Conservation (phyloP, 768 basidiomycete genomes). For the Leccinum imitatum region DNA sequence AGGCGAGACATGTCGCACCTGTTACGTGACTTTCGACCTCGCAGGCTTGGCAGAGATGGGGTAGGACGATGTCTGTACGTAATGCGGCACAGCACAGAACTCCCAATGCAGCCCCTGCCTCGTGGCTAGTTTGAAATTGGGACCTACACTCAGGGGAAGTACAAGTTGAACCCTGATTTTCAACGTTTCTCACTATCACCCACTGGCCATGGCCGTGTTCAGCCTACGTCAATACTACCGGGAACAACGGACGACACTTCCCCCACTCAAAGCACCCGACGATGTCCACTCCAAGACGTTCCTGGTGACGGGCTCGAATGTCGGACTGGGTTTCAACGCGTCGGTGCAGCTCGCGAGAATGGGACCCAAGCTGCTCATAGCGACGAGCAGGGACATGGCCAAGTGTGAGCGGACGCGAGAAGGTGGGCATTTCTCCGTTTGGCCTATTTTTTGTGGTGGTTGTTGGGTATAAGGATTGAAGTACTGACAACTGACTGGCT, state of each 20-base stretch:
- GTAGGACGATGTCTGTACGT: too few relatives aligned
- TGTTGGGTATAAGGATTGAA: background rate
- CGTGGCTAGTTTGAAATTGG: too few relatives aligned
- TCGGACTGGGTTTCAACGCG: constrained; percentile 33
- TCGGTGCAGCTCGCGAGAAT: constrained; percentile 33
- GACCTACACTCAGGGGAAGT: too few relatives aligned
- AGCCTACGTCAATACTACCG: constrained; percentile 10
- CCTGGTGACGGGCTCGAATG: constrained; percentile 48
- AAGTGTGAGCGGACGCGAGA: constrained; percentile 22
- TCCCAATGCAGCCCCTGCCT: too few relatives aligned
- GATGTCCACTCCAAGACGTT: constrained; percentile 47
- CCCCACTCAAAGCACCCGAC: constrained; percentile 1
- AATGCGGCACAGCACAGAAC: too few relatives aligned
- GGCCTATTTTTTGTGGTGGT: too few relatives aligned
- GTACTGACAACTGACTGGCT: background rate
- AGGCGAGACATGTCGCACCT: too few relatives aligned
- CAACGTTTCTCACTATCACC: too few relatives aligned
- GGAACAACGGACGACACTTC: constrained; percentile 23
- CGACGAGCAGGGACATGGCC: constrained; percentile 32
- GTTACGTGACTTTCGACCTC: too few relatives aligned
- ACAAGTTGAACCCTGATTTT: too few relatives aligned
- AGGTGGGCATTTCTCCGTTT: constrained; percentile 4
- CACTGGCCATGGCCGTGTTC: background rate
- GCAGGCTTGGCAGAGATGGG: too few relatives aligned
- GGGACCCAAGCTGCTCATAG: constrained; percentile 30